phyloP scores from a whole-genome alignment of 2,329 filamentous ascomycete genomes.

The Boeremia lycopersici region DNA sequence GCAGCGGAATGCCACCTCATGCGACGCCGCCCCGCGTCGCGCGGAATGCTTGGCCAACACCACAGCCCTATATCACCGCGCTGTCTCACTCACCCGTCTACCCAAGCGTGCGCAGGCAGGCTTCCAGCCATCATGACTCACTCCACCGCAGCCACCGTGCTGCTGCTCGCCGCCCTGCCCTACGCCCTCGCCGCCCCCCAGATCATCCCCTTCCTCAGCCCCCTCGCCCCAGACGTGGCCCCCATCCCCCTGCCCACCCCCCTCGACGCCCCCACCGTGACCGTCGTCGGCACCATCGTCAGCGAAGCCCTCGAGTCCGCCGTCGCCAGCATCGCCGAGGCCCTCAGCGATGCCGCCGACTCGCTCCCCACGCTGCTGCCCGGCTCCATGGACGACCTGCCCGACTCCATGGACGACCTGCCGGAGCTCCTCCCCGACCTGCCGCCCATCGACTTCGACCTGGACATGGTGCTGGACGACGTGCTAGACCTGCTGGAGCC shows the following conservation, averaged over 20 bases:
- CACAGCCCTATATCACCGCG: conserved; percentile 21
- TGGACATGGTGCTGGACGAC: not conserved
- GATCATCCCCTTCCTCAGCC: conserved; percentile 1
- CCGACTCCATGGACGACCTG: not conserved
- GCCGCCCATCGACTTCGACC: not conserved
- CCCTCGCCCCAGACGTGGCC: not conserved
- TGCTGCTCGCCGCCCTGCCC: conserved; percentile 26
- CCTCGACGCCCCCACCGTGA: not conserved
- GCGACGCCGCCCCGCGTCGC: conserved; percentile 15
- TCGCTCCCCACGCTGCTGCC: not conserved
- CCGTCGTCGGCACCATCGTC: conserved; percentile 10
- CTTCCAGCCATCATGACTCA: conserved; percentile 22
- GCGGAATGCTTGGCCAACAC: conserved; percentile 23
- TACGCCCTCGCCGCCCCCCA: conserved; percentile 19
- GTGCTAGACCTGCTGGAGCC: not conserved
- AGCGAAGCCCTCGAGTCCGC: not conserved
- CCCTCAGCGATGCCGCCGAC: not conserved
- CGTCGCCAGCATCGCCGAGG: conserved; percentile 1
- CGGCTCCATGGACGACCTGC: not conserved
- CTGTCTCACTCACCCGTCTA: conserved; percentile 11
- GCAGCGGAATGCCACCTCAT: conserved; percentile 22
- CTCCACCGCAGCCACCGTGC: conserved; percentile 19
- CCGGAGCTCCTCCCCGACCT: not conserved
- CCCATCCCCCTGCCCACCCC: conserved; percentile 9
- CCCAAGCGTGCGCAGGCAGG: conserved; percentile 21